Conservation (phyloP, 2,329 filamentous ascomycete genomes). For the Fonsecaea nubica region DNA sequence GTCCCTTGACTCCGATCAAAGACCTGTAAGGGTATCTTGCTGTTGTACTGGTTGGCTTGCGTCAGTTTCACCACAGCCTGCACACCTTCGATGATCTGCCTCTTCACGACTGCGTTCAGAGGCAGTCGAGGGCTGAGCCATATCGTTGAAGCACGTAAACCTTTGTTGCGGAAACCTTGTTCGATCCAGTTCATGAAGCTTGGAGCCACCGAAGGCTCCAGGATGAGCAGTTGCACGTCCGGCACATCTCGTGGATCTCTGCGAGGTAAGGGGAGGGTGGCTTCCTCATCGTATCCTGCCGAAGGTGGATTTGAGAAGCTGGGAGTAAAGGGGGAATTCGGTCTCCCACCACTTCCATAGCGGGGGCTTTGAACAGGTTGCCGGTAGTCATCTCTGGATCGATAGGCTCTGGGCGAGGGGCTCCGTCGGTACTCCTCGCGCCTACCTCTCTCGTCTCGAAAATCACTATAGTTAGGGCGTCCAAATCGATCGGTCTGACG, state of each 20-base stretch:
- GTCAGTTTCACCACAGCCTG: constrained; percentile 81
- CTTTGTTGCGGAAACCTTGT: constrained; percentile 72
- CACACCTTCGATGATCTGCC: constrained; percentile 88
- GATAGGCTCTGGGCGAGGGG: constrained; percentile 63
- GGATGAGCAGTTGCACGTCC: constrained; percentile 84
- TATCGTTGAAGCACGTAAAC: constrained; percentile 78
- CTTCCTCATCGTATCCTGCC: constrained; percentile 62
- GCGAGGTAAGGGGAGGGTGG: constrained; percentile 73
- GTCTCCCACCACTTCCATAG: constrained; percentile 59
- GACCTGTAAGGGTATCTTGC: constrained; percentile 80
- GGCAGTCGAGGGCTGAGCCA: constrained; percentile 78
- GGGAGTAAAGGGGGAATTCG: constrained; percentile 68
- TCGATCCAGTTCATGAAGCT: constrained; percentile 87
- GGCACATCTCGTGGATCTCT: constrained; percentile 78
- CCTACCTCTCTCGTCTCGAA: constrained; percentile 57
- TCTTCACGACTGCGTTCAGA: constrained; percentile 78
- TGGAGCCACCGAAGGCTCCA: constrained; percentile 61
- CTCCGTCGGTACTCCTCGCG: constrained; percentile 70
- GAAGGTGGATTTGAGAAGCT: constrained; percentile 75
- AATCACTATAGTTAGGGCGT: constrained; percentile 55
- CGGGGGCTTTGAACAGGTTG: constrained; percentile 50
- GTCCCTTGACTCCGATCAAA: constrained; percentile 80
- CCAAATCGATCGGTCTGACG: constrained; percentile 41
- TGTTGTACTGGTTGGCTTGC: constrained; percentile 69
- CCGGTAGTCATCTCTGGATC: constrained; percentile 69